phyloP scores from a whole-genome alignment of 495 filamentous ascomycete species.

The Elasticomyces elasticus region DNA sequence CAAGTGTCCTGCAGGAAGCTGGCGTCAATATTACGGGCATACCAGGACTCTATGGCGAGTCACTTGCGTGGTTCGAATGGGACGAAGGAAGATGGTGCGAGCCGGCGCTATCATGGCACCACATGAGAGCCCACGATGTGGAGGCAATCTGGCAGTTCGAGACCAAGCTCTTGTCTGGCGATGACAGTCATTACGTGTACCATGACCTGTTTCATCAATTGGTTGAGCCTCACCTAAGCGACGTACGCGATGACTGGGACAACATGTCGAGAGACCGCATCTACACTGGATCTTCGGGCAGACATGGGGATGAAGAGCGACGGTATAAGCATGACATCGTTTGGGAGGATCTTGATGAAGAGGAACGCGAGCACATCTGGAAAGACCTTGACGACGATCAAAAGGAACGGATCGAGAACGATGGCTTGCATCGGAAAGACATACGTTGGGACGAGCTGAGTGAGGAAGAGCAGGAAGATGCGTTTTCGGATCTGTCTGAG shows the following conservation, averaged over 20 bases:
- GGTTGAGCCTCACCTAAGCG: neutral
- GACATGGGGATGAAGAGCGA: neutral
- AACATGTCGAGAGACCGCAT: neutral
- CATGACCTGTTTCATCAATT: slow-evolving; percentile 1
- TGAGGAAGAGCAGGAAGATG: neutral
- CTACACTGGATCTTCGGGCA: neutral
- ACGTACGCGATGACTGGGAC: neutral
- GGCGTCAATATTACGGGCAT: slow-evolving; percentile 1
- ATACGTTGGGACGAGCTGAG: slow-evolving; percentile 1
- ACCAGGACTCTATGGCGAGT: neutral
- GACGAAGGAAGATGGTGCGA: neutral
- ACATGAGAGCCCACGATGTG: slow-evolving; percentile 1
- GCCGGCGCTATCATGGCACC: slow-evolving; percentile 6
- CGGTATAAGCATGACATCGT: neutral
- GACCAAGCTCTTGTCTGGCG: neutral
- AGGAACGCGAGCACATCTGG: neutral
- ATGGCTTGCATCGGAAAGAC: neutral
- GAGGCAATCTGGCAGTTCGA: slow-evolving; percentile 7
- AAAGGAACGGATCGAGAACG: neutral
- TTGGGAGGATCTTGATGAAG: neutral
- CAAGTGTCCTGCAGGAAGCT: neutral
- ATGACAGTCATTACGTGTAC: slow-evolving; percentile 1
- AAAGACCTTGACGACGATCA: neutral
- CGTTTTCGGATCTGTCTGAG: neutral
- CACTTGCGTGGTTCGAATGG: neutral